These are phyloP conservation scores for Xylariaceae sp. DNA, from an alignment of 2,329 filamentous ascomycete species.

Conservation along the genomic window DNA sequence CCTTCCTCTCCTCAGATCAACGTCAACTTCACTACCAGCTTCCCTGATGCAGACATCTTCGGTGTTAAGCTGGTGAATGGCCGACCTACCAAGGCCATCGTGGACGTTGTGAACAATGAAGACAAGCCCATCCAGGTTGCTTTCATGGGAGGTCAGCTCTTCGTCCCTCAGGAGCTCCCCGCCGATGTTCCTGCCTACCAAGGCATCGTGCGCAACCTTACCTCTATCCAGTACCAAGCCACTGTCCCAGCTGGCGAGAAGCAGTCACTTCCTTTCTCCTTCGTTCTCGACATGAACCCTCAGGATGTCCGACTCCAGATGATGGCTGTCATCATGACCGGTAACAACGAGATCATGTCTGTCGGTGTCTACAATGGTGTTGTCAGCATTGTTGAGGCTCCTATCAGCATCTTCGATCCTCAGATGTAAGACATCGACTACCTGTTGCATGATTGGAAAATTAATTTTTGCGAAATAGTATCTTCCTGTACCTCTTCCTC, in stretches of 20 bases:
- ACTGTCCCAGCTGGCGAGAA: constrained; percentile 72
- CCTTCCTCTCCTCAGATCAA: constrained; percentile 46
- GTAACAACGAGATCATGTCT: constrained; percentile 67
- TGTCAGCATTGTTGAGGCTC: constrained; percentile 83
- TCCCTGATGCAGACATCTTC: constrained; percentile 75
- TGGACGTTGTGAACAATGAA: constrained; percentile 85
- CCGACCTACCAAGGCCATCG: constrained; percentile 73
- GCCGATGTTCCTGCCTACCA: constrained; percentile 44
- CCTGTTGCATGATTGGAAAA: constrained; percentile 5
- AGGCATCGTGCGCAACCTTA: constrained; percentile 78
- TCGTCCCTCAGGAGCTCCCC: constrained; percentile 51
- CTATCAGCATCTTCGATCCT: constrained; percentile 87
- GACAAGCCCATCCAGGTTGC: constrained; percentile 67
- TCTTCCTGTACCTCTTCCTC: constrained; percentile 96
- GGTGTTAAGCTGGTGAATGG: constrained; percentile 96
- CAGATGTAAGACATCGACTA: constrained; percentile 69
- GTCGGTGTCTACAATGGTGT: constrained; percentile 76
- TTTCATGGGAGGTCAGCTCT: constrained; percentile 72
- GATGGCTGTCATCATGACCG: constrained; percentile 66
- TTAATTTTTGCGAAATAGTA: constrained; percentile 60
- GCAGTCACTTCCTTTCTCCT: constrained; percentile 74
- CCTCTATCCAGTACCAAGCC: constrained; percentile 67
- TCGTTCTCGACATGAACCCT: constrained; percentile 87
- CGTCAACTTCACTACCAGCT: constrained; percentile 61
- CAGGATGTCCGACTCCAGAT: constrained; percentile 81